Percentiles rank a stretch among this genome's conserved stretches.
Evolutionary conservation across 1,284 basidiomycete species (phyloP).

Genomic region (Pterula multifida): DNA sequence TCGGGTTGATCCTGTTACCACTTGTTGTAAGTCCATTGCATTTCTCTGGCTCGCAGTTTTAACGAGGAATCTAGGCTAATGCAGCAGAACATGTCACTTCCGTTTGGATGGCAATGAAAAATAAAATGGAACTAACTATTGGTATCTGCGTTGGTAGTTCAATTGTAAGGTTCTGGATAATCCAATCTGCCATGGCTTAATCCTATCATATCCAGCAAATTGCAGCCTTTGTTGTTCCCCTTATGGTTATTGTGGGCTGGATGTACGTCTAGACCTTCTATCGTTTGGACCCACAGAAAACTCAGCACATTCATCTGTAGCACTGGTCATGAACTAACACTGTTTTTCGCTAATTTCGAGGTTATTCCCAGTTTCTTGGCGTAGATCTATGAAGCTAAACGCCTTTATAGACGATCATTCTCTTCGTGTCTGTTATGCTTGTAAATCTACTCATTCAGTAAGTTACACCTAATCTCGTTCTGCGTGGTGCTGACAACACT

Average conservation of each 20-base stretch:
- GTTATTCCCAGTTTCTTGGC: constrained; percentile 19
- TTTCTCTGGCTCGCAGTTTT: background rate
- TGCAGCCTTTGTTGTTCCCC: constrained; percentile 75
- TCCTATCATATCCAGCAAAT: constrained; percentile 76
- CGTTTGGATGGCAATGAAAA: constrained; percentile 86
- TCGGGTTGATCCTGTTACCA: constrained; percentile 63
- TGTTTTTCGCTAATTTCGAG: constrained; percentile 78
- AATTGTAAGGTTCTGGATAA: constrained; percentile 43
- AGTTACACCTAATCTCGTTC: constrained; percentile 14
- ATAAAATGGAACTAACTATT: constrained; percentile 80
- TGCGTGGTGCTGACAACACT: constrained; percentile 6
- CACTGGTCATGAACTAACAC: constrained; percentile 66
- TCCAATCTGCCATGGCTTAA: background rate
- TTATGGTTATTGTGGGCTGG: constrained; percentile 80
- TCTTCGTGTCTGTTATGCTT: constrained; percentile 79
- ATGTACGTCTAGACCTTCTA: constrained; percentile 39
- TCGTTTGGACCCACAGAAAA: background rate
- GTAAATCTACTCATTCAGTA: constrained; percentile 72
- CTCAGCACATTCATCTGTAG: constrained; percentile 22
- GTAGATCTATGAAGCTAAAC: constrained; percentile 8
- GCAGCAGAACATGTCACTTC: constrained; percentile 76
- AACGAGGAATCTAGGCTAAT: constrained; percentile 30
- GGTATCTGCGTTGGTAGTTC: constrained; percentile 85
- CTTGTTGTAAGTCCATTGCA: constrained; percentile 43
- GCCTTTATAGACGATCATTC: constrained; percentile 55